Evolutionary conservation across 2,329 filamentous ascomycete species (phyloP).

Genomic region (Diaporthe amygdali): DNA sequence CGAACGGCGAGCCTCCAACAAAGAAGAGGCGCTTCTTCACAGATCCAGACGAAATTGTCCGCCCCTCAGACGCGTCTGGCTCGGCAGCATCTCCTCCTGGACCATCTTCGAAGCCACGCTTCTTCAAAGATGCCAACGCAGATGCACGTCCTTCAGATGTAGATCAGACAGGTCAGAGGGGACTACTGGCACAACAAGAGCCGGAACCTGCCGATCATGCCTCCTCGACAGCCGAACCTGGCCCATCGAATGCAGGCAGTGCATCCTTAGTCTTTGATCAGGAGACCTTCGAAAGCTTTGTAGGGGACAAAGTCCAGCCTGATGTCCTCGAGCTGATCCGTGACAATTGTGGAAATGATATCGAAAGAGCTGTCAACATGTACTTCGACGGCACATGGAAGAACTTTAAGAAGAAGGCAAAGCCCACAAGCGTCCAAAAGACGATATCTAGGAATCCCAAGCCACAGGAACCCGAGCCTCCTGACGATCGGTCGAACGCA

Average conservation of each 20-base stretch:
- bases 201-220: conserved; percentile 29
- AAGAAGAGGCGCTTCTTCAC: conserved; percentile 29
- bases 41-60: conserved; percentile 28
- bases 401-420: conserved; percentile 43
- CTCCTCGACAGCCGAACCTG: conserved; percentile 7
- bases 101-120: conserved; percentile 22
- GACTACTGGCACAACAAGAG: background rate
- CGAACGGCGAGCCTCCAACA: conserved; percentile 18
- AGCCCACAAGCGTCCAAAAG: background rate
- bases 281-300: conserved; percentile 62
- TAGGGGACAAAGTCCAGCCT: conserved; percentile 60
- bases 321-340: conserved; percentile 56
- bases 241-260: conserved; percentile 30
- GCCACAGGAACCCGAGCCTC: conserved; percentile 7
- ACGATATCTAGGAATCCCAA: conserved; percentile 22
- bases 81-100: background rate
- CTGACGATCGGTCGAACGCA: background rate
- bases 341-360: conserved; percentile 59
- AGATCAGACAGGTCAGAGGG: too few species aligned
- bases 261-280: conserved; percentile 56
- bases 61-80: conserved; percentile 4
- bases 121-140: conserved; percentile 31
- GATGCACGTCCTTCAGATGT: background rate
- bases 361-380: conserved; percentile 71
- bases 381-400: conserved; percentile 75